Evolutionary conservation across 345 rosid genomes (phyloP).

Genomic region (Balakata baccata): DNA sequence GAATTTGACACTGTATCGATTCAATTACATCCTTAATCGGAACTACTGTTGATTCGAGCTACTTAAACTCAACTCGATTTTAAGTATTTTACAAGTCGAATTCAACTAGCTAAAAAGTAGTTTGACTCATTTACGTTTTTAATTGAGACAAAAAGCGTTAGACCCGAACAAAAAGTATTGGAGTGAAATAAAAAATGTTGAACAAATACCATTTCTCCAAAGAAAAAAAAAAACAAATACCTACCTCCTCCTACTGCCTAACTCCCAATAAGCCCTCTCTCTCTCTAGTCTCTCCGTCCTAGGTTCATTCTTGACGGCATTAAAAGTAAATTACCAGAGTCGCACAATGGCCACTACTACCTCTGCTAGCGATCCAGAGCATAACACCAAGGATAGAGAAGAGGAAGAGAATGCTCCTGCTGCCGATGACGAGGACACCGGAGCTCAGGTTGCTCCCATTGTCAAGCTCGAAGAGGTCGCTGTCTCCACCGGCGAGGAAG

Average conservation of each 20-base stretch:
- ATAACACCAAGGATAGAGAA: slow-evolving; percentile 37
- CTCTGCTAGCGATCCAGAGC: slow-evolving; percentile 37
- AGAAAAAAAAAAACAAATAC: background rate
- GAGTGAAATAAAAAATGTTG: too few relatives aligned
- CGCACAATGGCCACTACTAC: slow-evolving; percentile 49
- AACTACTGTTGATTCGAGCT: too few relatives aligned
- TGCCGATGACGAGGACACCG: slow-evolving; percentile 74
- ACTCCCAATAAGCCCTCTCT: background rate
- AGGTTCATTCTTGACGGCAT: background rate
- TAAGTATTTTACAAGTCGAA: too few relatives aligned
- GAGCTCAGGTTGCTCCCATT: slow-evolving; percentile 85
- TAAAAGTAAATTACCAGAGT: background rate
- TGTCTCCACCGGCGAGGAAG: slow-evolving; percentile 89
- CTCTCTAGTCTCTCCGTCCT: background rate
- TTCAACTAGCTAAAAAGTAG: too few relatives aligned
- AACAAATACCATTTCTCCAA: too few relatives aligned
- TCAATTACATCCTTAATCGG: too few relatives aligned
- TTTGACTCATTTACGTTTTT: too few relatives aligned
- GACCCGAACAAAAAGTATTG: too few relatives aligned
- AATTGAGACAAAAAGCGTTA: too few relatives aligned
- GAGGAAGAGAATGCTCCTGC: slow-evolving; percentile 49
- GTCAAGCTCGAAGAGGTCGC: slow-evolving; percentile 81
- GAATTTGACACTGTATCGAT: too few relatives aligned
- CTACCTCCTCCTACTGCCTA: too few relatives aligned
- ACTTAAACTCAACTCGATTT: too few relatives aligned